Evolutionary conservation across 768 basidiomycete species (phyloP), one percentile per base, ranked within the genome.

Genomic region (Piloderma croceum): DNA sequence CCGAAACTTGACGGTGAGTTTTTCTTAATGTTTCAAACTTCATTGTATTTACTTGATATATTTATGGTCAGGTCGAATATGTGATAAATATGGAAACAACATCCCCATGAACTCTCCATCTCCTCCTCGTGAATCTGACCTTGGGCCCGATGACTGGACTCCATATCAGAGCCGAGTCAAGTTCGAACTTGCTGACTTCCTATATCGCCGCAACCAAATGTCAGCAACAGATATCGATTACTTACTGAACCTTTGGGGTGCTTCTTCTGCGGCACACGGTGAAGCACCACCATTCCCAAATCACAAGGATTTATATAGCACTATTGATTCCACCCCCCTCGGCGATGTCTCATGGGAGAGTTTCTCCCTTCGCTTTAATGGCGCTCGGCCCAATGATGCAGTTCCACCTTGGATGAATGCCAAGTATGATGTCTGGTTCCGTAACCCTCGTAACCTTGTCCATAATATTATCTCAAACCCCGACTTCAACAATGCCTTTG

Each of bases 291-390:
- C 65, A 1, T 70, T 66, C 38, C 21, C 37, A 1, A 51, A 56
- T 24, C 46, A 61, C 37, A 24, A 47, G 4, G 59, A 69, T 17
- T 20, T 70, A 3, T 59, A 64, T 24, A 22, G 31, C 0, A 55
- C 50, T 0, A 70, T 74, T 18, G 64, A 72, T 34, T 36, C 39
- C 0, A 69, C 61, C 15, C 38, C 35, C 5, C 36, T 58, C 15
- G 66, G 67, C 6, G 61, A 63, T 20, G 54, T 54, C 7, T 58
- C 65, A 0, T 74, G 70, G 69, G 15, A 57, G 3, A 51, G 46
- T 3, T 64, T 71, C 40, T 36, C 47, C 1, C 35, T 64, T 12
- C 34, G 41, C 5, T 68, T 65, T 22, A 38, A 38, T 0, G 59
- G 57, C 2, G 46, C 58, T 17, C 10, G 9, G 9, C 36, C 47